Base-by-base conservation (phyloP, 257 asterid species). In the Solanum pennellii region DNA sequence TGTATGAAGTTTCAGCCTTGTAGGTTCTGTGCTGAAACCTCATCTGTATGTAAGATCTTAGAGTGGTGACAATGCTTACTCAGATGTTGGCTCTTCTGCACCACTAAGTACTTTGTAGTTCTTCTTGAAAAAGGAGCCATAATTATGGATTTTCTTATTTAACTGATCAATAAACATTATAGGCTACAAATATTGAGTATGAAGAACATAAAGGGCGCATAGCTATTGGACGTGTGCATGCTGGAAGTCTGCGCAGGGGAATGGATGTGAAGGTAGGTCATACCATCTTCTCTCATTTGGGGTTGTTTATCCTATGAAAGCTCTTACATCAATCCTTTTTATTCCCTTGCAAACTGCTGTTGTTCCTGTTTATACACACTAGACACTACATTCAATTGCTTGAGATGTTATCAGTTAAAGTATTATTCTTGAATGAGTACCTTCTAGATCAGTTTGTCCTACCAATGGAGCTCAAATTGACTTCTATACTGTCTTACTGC, bases 141-240 rank as follows among this genome's bases (percentile, higher is more conserved):
- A 35, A 12, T 73, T 35, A 31, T 25, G 27, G 16, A 29, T 83
- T 74, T 35, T 14, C 39, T 27, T 86, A 65, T 20, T 42, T 65
- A 86, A 82, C 75, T 87, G 42, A n/a, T 87, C 23, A 82, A 7
- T 76, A 12, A 86, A 87, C 41, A n/a, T 23, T 93, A 33, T 31
- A 97, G 99, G 98, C 98, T 82, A 97, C 99, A 90, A 97, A 92
- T 87, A 97, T 95, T 35, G 99, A 97, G 72, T 97, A 96, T 88
- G 99, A 97, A 47, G 99, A 94, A 73, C 99, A 97, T 89, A 97
- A 97, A 91, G 99, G 99, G 86, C 97, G 99, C 82, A 97, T 97
- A 87, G 99, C 99, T 86, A 92, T 97, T 89, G 99, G 99, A 42
- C 98, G 99, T 83, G 90, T 97, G 92, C 97, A 97, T 91, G 99